Evolutionary conservation across 805 yeast genomes (phyloP).

Genomic region (Debaryomyces hansenii): DNA sequence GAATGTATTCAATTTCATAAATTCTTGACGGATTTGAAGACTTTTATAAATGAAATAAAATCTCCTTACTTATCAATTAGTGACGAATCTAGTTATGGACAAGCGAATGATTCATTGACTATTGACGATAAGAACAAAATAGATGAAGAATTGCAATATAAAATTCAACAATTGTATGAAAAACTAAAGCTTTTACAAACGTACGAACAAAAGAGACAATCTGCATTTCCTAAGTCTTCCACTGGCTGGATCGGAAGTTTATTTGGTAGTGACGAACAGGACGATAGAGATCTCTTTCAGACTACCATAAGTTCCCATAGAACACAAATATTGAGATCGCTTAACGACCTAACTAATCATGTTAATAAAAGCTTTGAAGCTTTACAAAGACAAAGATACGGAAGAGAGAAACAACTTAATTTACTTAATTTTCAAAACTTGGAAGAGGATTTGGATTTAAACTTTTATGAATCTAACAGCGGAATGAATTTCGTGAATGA

Average conservation of each 20-base stretch:
- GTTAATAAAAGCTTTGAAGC: conserved; percentile 46
- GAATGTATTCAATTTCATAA: conserved; percentile 39
- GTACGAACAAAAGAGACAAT: conserved; percentile 50
- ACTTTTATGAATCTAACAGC: neutral
- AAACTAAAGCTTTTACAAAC: conserved; percentile 49
- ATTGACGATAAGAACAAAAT: conserved; percentile 53
- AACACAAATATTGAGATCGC: conserved; percentile 47
- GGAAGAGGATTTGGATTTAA: conserved; percentile 30
- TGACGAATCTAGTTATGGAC: conserved; percentile 14
- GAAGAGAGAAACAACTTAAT: conserved; percentile 36
- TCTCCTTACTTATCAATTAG: conserved; percentile 24
- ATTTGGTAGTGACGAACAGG: conserved; percentile 33
- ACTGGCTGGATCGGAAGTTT: conserved; percentile 14
- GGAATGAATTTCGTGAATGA: conserved; percentile 1
- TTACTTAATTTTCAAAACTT: conserved; percentile 42
- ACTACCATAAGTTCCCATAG: conserved; percentile 45
- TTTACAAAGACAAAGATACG: conserved; percentile 50
- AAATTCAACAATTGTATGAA: conserved; percentile 52
- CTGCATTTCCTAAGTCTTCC: conserved; percentile 12
- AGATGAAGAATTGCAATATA: conserved; percentile 54
- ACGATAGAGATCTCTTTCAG: conserved; percentile 32
- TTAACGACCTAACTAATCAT: conserved; percentile 43
- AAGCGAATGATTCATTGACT: conserved; percentile 23
- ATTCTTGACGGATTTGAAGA: conserved; percentile 28
- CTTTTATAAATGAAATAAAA: conserved; percentile 28